phyloP scores from a whole-genome alignment of 1,284 basidiomycete species.

The Takashimella tepidaria region DNA sequence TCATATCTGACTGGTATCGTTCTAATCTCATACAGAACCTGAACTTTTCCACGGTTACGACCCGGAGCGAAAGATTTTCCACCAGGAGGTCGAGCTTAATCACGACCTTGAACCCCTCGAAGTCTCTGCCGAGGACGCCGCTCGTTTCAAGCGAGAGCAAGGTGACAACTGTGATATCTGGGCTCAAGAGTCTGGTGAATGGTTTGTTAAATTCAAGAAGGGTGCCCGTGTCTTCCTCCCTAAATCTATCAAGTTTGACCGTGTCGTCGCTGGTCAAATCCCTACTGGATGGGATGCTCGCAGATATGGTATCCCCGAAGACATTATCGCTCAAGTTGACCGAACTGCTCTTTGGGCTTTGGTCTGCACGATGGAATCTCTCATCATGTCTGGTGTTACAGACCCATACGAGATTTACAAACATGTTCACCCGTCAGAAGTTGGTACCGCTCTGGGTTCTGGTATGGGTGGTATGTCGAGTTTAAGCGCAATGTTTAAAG shows the following conservation, averaged over 20 bases:
- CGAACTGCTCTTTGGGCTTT: constrained; percentile 90
- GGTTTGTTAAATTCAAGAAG: constrained; percentile 98
- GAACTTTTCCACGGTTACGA: constrained; percentile 97
- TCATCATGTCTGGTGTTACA: constrained; percentile 94
- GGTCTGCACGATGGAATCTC: constrained; percentile 86
- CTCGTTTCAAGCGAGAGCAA: constrained; percentile 94
- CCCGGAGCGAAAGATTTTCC: constrained; percentile 93
- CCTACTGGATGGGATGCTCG: constrained; percentile 96
- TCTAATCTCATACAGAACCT: constrained; percentile 56
- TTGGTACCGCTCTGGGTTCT: constrained; percentile 85
- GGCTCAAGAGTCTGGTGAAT: constrained; percentile 82
- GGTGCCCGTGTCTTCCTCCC: constrained; percentile 90
- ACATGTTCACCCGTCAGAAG: constrained; percentile 91
- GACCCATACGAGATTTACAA: constrained; percentile 97
- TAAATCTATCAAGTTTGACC: constrained; percentile 92
- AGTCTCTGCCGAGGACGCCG: constrained; percentile 81
- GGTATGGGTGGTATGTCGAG: constrained; percentile 95
- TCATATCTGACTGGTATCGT: constrained; percentile 41
- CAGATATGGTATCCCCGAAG: constrained; percentile 95
- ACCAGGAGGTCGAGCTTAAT: constrained; percentile 92
- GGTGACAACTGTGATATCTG: constrained; percentile 95
- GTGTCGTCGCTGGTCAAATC: constrained; percentile 90
- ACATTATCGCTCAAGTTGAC: constrained; percentile 92
- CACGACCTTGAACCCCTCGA: constrained; percentile 97
- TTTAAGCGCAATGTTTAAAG: constrained; percentile 94